Base-by-base conservation (phyloP, 2,329 filamentous ascomycete species). In the Rutstroemia sp. region DNA sequence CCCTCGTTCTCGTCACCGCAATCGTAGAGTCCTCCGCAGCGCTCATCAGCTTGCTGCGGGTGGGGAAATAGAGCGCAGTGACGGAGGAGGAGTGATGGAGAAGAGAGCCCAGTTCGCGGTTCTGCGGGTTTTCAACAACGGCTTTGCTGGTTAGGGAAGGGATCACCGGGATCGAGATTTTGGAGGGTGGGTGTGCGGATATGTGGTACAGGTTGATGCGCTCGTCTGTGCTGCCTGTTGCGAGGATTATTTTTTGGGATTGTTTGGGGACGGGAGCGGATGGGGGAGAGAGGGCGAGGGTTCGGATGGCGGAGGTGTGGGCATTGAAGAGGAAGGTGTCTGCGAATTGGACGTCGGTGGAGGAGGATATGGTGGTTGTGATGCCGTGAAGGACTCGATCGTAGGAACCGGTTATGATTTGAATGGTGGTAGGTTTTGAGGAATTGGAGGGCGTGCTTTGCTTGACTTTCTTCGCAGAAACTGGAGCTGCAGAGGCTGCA, bases 261-360 rank as follows among this genome's bases (percentile, higher is more conserved):
- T 87, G 85, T 62, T 78, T 82, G 12, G 75, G 78, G 56, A 75
- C 69, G 1, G 79, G 76, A 18, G 79, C 80, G 12, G 89, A 88
- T 0, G 88, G 78, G 3, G 88, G 87, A 8, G 92, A 96, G 59
- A 96, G 74, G 23, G 92, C 90, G 37, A 99, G 79, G 69, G 90
- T 95, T 66, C 91, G 87, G 70, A 99, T 90, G 4, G 94, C 87
- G 12, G 92, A 95, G 56, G 84, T 80, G 74, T 99, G 94, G 14
- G 94, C 92, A 69, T 92, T 90, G 80, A 99, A 96, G 57, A 99
- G 81, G 72, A 99, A 99, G 0, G 89, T 92, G 72, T 97, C 92
- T 63, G 89, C 82, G 69, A 96, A 97, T 52, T 85, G 78, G 54
- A 85, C 77, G 16, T 77, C 69, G 55, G 59, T 64, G 10, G 76